Conservation (phyloP, 2,329 filamentous ascomycete species). For the Aphanocladium album region DNA sequence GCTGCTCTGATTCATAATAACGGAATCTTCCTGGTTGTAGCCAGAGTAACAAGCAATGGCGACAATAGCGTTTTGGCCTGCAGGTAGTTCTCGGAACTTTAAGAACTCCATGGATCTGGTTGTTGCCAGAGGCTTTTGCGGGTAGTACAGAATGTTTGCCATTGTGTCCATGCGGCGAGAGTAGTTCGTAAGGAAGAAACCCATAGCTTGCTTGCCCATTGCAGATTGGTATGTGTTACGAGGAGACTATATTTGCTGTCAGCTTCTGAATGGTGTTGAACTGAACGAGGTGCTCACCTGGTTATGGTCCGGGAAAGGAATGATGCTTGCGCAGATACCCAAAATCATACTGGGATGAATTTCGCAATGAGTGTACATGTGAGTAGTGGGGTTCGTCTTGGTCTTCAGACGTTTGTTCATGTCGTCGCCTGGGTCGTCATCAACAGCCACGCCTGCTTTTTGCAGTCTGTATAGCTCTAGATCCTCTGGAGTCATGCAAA, state of each 20-base stretch:
- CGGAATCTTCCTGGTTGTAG: slow-evolving; percentile 99
- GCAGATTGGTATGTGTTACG: slow-evolving; percentile 99
- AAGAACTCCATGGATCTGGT: slow-evolving; percentile 98
- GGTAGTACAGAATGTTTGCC: slow-evolving; percentile 98
- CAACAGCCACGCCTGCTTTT: slow-evolving; percentile 59
- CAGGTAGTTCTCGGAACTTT: slow-evolving; percentile 94
- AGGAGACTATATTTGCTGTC: slow-evolving; percentile 59
- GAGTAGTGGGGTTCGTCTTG: slow-evolving; percentile 77
- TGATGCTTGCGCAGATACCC: slow-evolving; percentile 97
- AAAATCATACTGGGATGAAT: slow-evolving; percentile 99
- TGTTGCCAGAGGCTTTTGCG: slow-evolving; percentile 93
- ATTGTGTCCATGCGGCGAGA: slow-evolving; percentile 98
- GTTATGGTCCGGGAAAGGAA: slow-evolving; percentile 99
- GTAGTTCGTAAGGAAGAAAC: slow-evolving; percentile 97
- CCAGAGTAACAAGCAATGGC: slow-evolving; percentile 96
- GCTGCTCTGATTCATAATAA: slow-evolving; percentile 99
- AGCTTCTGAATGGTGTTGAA: slow-evolving; percentile 18
- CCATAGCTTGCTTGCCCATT: slow-evolving; percentile 99
- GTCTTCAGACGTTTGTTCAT: slow-evolving; percentile 85
- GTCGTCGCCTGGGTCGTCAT: slow-evolving; percentile 59
- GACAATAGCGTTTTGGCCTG: slow-evolving; percentile 96
- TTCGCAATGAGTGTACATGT: slow-evolving; percentile 96
- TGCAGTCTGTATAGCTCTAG: slow-evolving; percentile 70
- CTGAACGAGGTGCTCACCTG: slow-evolving; percentile 48
- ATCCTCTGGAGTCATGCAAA: slow-evolving; percentile 97